Base-by-base conservation (phyloP, 140 eudicot genomes). In the Cichorium intybus region DNA sequence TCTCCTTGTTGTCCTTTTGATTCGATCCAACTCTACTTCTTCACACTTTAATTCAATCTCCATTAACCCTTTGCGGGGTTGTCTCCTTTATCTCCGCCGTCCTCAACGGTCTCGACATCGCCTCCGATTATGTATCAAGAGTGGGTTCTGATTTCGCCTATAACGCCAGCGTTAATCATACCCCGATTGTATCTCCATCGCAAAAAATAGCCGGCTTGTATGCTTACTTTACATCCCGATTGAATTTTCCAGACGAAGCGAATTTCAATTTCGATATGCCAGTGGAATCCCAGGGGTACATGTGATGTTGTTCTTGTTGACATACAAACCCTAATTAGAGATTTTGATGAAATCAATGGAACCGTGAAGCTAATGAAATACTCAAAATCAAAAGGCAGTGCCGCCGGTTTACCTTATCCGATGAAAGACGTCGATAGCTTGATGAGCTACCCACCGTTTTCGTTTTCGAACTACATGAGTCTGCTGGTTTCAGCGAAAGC, bases 401-500 rank as follows among this genome's bases (percentile, higher is more conserved):
- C 65, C 2, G 73, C 77, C 4, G 57, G 72, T 26, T 87, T 91
- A 26, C 68, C 82, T 2, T 85, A 73, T 34, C 77, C 86, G 11
- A 16, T 91, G 76, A 92, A 68, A 60, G 99, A 92, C 17, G 89
- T 85, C 26, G 99, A 92, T 59, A 92, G 99, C 78, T 80, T 92
- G 56, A 84, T 74, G 74, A 92, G 99, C 81, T 92, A 97, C 67
- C 98, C 96, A 0, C 95, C 96, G 0, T 88, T 92, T 75, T 93
- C 95, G 3, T 95, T 62, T 27, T 97, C 99, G 16, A 86, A 78
- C 34, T 93, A 93, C 80, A 93, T 93, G 99, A 47, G 78, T 15
- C 95, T 97, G 0, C 88, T 97, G 0, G 85, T 71, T 9, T 93
- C 99, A 12, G 95, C 99, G 0, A 85, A 83, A 68, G 99, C 99